These are phyloP conservation scores for Aspergillus heteromorphus DNA, from an alignment of 495 filamentous ascomycete species.

Conservation along the genomic window DNA sequence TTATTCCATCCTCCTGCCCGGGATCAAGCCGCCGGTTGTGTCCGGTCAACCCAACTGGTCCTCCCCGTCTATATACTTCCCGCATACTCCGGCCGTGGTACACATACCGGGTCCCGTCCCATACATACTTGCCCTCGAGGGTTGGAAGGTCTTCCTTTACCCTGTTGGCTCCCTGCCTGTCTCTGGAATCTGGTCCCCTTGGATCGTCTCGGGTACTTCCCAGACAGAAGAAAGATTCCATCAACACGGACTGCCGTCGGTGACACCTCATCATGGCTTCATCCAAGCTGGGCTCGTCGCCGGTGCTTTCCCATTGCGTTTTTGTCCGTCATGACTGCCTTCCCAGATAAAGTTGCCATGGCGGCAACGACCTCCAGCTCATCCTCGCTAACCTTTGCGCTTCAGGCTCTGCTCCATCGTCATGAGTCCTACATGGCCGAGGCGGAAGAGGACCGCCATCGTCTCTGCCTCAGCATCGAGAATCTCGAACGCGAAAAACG, in stretches of 20 bases:
- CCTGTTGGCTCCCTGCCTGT: slow-evolving; percentile 2
- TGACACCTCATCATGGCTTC: slow-evolving; percentile 11
- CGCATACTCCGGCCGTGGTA: slow-evolving; percentile 3
- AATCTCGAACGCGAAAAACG: slow-evolving; percentile 71
- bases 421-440: slow-evolving; percentile 92
- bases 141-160: slow-evolving; percentile 4
- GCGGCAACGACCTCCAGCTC: slow-evolving; percentile 18
- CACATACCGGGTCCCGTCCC: slow-evolving; percentile 3
- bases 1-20: background rate
- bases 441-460: slow-evolving; percentile 72
- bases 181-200: slow-evolving; percentile 6
- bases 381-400: slow-evolving; percentile 61
- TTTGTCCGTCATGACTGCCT: slow-evolving; percentile 36
- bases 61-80: background rate
- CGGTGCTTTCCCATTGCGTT: slow-evolving; percentile 28
- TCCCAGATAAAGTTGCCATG: slow-evolving; percentile 16
- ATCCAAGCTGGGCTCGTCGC: slow-evolving; percentile 12
- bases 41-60: background rate
- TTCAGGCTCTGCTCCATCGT: slow-evolving; percentile 83
- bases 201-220: background rate
- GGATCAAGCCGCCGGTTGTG: background rate
- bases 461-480: slow-evolving; percentile 65
- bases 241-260: background rate
- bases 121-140: background rate
- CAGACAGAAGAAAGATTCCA: background rate